phyloP scores from a whole-genome alignment of 805 yeast species.

The Candida oleophila region DNA sequence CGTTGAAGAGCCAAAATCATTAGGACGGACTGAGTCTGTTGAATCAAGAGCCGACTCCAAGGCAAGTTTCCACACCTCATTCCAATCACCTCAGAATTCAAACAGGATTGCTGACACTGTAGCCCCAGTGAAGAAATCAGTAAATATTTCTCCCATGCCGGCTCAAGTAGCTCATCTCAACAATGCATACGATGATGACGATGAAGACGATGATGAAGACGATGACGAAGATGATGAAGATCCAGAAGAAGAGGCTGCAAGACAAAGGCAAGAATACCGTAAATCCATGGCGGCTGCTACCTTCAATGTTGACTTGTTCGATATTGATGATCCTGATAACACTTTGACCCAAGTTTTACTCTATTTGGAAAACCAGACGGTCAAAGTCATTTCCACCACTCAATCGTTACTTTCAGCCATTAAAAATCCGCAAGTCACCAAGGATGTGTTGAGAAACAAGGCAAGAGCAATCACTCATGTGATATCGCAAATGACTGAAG shows the following conservation, averaged over 20 bases:
- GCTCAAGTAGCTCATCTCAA: neutral
- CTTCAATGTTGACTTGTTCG: conserved; percentile 73
- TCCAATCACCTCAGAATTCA: neutral
- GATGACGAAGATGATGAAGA: conserved; percentile 20
- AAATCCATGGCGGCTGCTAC: conserved; percentile 52
- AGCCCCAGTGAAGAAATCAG: neutral
- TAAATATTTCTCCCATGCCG: neutral
- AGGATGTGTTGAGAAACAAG: conserved; percentile 68
- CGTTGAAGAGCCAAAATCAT: neutral
- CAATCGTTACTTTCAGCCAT: conserved; percentile 77
- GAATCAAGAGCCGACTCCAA: conserved; percentile 1
- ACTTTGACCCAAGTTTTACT: conserved; percentile 79
- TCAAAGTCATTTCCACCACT: conserved; percentile 84
- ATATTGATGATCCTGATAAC: conserved; percentile 84
- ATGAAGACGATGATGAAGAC: conserved; percentile 16
- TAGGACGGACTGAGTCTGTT: neutral
- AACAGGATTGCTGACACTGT: neutral
- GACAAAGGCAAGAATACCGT: conserved; percentile 44
- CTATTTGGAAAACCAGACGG: conserved; percentile 91
- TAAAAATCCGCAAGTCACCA: conserved; percentile 72
- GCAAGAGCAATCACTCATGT: conserved; percentile 76
- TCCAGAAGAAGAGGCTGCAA: conserved; percentile 31
- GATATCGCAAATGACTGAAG: conserved; percentile 84
- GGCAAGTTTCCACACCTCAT: conserved; percentile 6
- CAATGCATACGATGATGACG: conserved; percentile 10